Base-by-base conservation (phyloP, 2,329 filamentous ascomycete genomes). In the Fusarium sp. region DNA sequence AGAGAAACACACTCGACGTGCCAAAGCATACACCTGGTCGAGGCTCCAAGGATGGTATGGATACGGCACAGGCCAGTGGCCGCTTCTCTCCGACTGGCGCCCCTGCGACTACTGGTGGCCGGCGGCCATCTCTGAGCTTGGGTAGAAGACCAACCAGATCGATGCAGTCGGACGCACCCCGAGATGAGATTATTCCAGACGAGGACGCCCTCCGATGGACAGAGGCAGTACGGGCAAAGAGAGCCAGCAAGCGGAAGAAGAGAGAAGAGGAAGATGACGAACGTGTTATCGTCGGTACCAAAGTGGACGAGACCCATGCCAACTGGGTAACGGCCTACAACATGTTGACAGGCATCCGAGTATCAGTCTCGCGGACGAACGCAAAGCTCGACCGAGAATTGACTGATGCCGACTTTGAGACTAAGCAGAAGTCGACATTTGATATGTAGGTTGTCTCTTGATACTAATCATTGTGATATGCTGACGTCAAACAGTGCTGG, bases 301-400 rank as follows among this genome's bases (percentile, higher is more conserved):
- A 98, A 85, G 96, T 99, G 61, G 96, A 99, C 81, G 95, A 98
- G 85, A 93, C 94, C 79, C 96, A 99, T 82, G 93, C 94, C 75
- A 98, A 98, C 83, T 99, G 94, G 92, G 95, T 97, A 51, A 98
- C 95, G 2, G 96, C 96, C 67, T 99, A 99, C 86, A 99, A 99
- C 84, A 99, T 99, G 96, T 89, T 99, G 85, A 99, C 96, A 42
- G 96, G 96, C 72, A 99, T 99, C 81, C 95, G 96, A 64, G 98
- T 98, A 78, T 95, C 94, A 49, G 96, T 99, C 29, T 98, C 95
- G 72, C 90, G 96, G 78, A 98, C 95, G 65, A 98, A 99, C 80
- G 96, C 96, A 51, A 99, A 99, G 85, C 90, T 98, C 82, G 95
- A 98, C 83, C 92, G 96, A 64, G 92, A 95, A 66, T 84, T 99